Evolutionary conservation across 179 eudicot genomes (phyloP), one percentile per base, ranked within the genome.

Genomic region (Corrigiola litoralis): DNA sequence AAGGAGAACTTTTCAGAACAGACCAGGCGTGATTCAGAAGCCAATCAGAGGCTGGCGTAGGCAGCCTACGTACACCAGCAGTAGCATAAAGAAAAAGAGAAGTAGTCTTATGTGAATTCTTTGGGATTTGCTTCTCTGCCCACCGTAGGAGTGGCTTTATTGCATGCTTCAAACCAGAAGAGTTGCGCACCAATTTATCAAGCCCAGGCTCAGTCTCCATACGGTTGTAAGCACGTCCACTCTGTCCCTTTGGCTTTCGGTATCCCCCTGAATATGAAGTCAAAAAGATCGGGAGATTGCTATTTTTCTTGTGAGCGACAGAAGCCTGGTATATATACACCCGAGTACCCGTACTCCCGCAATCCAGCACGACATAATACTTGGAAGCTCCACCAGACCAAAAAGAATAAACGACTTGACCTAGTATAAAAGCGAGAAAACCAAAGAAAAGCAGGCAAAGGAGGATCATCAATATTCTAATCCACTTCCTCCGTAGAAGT

Each of bases 121-220:
- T 60, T 5, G 99, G 99, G 42, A 95, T 95, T 69, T 95, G 91
- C 68, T 87, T 95, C 74, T 82, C 83, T 17, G 99, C 99, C 99
- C 99, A 95, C 62, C 63, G 73, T 33, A 91, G 77, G 41, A 95
- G 96, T 49, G 99, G 99, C 61, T 78, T 84, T 70, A 95, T 74
- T 29, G 97, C 95, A 60, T 70, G 58, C 65, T 67, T 87, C 77
- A 95, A 75, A 44, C 97, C 97, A 61, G 88, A 69, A 32, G 75
- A 56, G 72, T 91, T 95, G 65, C 78, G 95, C 47, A 87, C 99
- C 78, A 95, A 57, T 66, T 90, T 95, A 80, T 95, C 96, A 74
- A 95, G 85, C 61, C 96, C 99, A 48, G 99, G 99, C 66, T 91
- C 97, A 50, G 97, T 95, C 84, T 95, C 99, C 97, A 83, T 95